Conservation (phyloP, 176 grass and related monocot species). For the Bolboschoenus planiculmis region DNA sequence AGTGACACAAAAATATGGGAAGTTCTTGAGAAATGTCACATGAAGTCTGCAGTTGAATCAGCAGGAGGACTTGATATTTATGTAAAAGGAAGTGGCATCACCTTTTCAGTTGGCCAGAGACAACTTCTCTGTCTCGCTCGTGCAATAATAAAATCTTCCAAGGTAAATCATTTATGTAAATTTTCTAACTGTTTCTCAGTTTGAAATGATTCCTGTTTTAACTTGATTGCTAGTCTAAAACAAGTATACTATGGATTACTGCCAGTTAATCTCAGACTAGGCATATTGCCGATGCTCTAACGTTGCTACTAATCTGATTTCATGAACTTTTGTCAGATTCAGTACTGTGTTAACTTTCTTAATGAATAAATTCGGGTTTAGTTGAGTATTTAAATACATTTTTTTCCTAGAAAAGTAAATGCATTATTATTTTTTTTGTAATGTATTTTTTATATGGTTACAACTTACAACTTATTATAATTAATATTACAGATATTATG, state of each 20-base stretch:
- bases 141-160: conserved; percentile 85
- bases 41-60: conserved; percentile 62
- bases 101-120: conserved; percentile 84
- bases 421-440: background rate
- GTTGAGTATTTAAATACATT: background rate
- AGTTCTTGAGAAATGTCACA: conserved; percentile 93
- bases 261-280: background rate
- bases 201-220: background rate
- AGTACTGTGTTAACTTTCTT: background rate
- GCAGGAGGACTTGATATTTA: conserved; percentile 69
- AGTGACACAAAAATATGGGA: conserved; percentile 76
- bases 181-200: background rate
- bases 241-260: background rate
- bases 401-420: background rate
- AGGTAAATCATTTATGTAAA: conserved; percentile 31
- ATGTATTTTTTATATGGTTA: too few relatives aligned
- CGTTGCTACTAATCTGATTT: background rate
- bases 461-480: background rate
- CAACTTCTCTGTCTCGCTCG: conserved; percentile 85
- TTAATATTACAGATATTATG: conserved; percentile 54
- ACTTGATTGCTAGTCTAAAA: background rate
- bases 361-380: background rate
- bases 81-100: conserved; percentile 63
- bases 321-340: background rate
- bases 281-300: background rate